Base-by-base conservation (phyloP, 2,329 filamentous ascomycete genomes). In the Emmonsiellopsis sp. region DNA sequence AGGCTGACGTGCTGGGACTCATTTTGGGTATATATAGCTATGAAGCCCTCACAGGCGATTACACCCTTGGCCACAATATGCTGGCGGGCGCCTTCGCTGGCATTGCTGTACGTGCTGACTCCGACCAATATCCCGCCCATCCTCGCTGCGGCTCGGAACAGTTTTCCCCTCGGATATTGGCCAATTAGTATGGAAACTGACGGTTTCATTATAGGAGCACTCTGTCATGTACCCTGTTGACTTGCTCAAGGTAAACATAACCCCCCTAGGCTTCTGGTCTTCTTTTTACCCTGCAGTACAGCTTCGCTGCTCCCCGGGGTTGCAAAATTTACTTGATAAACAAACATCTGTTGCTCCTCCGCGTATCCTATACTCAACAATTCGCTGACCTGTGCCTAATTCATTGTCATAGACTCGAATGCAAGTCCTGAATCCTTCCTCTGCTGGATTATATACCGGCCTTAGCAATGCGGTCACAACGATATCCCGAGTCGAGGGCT, bases 181-280 rank as follows among this genome's bases (percentile, higher is more conserved):
- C 32, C 49, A 43, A 14, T 53, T 27, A 13, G 31, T 39, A 21
- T 43, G 36, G 10, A 44, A 44, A 31, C 54, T 53, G 32, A 58
- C 62, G 56, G 62, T 55, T 51, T 60, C 39, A 33, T 37, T 40
- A 6, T 52, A 96, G 91, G 92, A 97, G 76, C 92, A 97, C 73
- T 94, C 92, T 55, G 91, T 95, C 65, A 97, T 98, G 93, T 98
- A 98, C 69, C 93, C 93, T 17, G 87, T 98, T 67, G 93, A 98
- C 75, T 83, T 95, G 62, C 87, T 98, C 68, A 98, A 98, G 86
- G 93, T 96, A 70, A 59, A 76, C 65, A 51, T 27, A 8, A 11
- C 21, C 11, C 27, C 31, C 36, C 31, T 42, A 33, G 17, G 36
- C 11, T 45, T 49, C 14, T n/a, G 5, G 27, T 42, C 40, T 49